phyloP scores from a whole-genome alignment of 1,284 basidiomycete genomes.

The Ceratobasidium sp. region DNA sequence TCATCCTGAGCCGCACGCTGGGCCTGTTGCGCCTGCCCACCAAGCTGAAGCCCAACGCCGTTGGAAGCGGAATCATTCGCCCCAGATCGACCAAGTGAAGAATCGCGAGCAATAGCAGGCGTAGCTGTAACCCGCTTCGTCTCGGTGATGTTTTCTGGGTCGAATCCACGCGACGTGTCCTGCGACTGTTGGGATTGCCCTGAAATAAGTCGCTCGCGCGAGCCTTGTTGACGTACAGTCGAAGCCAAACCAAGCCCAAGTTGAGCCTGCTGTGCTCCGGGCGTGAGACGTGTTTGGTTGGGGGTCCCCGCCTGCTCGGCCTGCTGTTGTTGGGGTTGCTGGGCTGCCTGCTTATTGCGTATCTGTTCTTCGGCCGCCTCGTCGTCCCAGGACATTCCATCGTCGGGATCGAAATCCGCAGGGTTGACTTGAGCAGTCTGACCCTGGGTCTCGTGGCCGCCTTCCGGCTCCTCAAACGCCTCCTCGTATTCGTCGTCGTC shows the following conservation, averaged over 20 bases:
- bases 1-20: conserved; percentile 61
- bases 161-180: conserved; percentile 57
- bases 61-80: conserved; percentile 47
- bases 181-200: conserved; percentile 51
- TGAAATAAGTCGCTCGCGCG: conserved; percentile 47
- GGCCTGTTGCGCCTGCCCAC: conserved; percentile 23
- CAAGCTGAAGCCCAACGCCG: conserved; percentile 21
- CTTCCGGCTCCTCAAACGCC: conserved; percentile 23
- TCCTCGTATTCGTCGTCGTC: conserved; percentile 51
- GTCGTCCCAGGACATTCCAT: conserved; percentile 82
- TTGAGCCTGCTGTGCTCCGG: conserved; percentile 45
- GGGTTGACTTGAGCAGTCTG: conserved; percentile 19
- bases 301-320: conserved; percentile 27
- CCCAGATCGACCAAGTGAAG: conserved; percentile 46
- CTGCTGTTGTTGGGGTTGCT: conserved; percentile 47
- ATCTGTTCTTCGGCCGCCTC: conserved; percentile 63
- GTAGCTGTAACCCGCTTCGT: conserved; percentile 82
- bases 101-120: conserved; percentile 76
- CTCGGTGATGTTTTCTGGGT: conserved; percentile 70
- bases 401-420: conserved; percentile 68
- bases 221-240: conserved; percentile 46
- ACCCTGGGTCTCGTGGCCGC: conserved; percentile 49
- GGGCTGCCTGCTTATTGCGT: conserved; percentile 57
- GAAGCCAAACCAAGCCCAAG: conserved; percentile 47
- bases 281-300: conserved; percentile 19